These are phyloP conservation scores for Petrea volubilis DNA, from an alignment of 257 asterid genomes.

Conservation along the genomic window DNA sequence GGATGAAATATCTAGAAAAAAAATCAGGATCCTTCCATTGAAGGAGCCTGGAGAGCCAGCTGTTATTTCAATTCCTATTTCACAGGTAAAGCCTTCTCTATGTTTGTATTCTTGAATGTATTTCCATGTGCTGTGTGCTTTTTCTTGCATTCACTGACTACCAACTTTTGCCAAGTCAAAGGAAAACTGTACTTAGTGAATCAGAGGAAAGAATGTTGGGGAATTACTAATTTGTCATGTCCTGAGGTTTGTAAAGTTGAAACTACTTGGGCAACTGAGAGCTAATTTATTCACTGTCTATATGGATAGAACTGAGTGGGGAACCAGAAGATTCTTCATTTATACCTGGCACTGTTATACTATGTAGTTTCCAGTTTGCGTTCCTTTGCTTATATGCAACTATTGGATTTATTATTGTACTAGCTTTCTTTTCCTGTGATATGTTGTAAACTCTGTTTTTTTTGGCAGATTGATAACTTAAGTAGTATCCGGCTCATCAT, in stretches of 20 bases:
- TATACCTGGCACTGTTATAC: not conserved
- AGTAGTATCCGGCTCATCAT: constrained; percentile 70
- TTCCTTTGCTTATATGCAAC: constrained; percentile 12
- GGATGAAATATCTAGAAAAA: constrained; percentile 72
- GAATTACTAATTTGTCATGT: not conserved
- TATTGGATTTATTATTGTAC: not conserved
- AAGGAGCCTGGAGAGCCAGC: constrained; percentile 90
- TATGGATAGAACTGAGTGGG: not conserved
- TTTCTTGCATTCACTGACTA: constrained; percentile 16
- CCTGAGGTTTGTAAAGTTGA: constrained; percentile 1
- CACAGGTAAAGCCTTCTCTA: constrained; percentile 66
- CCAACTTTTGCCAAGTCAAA: not conserved
- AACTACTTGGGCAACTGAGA: not conserved
- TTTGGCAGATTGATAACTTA: constrained; percentile 70
- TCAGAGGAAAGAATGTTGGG: not conserved
- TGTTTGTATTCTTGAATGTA: constrained; percentile 10
- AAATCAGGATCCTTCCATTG: constrained; percentile 58
- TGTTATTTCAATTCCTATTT: constrained; percentile 71
- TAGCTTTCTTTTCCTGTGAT: constrained; percentile 16
- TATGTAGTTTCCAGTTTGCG: not conserved
- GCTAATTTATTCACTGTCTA: not conserved
- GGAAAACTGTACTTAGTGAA: not conserved
- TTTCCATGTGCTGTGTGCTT: not conserved
- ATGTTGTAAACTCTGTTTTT: not conserved
- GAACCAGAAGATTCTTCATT: not conserved